phyloP scores from a whole-genome alignment of 208 protist genomes.

The Trypanosoma brucei region DNA sequence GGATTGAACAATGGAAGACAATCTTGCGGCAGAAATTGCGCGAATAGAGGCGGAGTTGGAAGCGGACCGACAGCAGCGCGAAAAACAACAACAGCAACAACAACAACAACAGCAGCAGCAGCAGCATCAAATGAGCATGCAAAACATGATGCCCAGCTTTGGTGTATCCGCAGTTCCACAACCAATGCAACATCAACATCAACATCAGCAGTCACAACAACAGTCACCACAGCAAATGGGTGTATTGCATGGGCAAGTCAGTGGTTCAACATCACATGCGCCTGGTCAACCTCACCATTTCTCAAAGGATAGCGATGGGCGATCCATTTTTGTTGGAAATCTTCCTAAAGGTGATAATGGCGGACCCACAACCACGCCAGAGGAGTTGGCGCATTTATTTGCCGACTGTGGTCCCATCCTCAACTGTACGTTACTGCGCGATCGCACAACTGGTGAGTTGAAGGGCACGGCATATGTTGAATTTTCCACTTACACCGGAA shows the following conservation, averaged over 20 bases:
- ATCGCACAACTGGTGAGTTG: slow-evolving; percentile 69
- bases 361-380: slow-evolving; percentile 56
- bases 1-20: slow-evolving; percentile 41
- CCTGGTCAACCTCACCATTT: slow-evolving; percentile 50
- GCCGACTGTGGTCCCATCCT: slow-evolving; percentile 69
- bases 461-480: slow-evolving; percentile 87
- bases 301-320: slow-evolving; percentile 75
- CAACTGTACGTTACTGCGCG: slow-evolving; percentile 80
- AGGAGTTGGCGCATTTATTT: slow-evolving; percentile 83
- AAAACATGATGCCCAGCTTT: slow-evolving; percentile 9
- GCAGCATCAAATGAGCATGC: slow-evolving; percentile 16
- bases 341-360: slow-evolving; percentile 66
- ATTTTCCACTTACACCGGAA: slow-evolving; percentile 70
- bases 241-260: neutral
- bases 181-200: slow-evolving; percentile 16
- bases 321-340: slow-evolving; percentile 84
- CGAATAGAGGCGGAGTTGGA: slow-evolving; percentile 74
- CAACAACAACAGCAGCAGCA: slow-evolving; percentile 41
- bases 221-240: neutral
- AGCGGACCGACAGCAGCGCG: slow-evolving; percentile 49
- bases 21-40: slow-evolving; percentile 73
- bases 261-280: slow-evolving; percentile 10
- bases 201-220: slow-evolving; percentile 19
- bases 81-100: slow-evolving; percentile 26
- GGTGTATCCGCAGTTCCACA: slow-evolving; percentile 7